These are phyloP conservation scores for Daphne laureola DNA, from an alignment of 441 rosid genomes.

Conservation along the genomic window DNA sequence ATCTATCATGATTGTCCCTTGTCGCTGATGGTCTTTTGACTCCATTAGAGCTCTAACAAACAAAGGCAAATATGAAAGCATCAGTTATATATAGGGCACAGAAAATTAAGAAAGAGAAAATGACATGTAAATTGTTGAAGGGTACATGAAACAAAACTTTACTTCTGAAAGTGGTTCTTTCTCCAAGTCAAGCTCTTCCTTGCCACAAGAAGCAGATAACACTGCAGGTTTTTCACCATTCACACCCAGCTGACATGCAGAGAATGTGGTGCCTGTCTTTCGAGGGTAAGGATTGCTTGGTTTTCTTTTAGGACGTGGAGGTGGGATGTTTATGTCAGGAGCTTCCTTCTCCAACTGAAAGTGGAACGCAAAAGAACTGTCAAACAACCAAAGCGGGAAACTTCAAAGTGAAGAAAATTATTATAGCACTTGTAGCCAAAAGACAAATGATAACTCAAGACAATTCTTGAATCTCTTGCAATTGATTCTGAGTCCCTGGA, in stretches of 20 bases:
- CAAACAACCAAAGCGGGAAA: too few species aligned
- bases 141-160: constrained; percentile 13
- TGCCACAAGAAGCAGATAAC: constrained; percentile 36
- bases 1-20: constrained; percentile 53
- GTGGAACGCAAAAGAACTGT: not conserved
- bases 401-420: too few species aligned
- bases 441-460: too few species aligned
- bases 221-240: constrained; percentile 50
- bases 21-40: constrained; percentile 34
- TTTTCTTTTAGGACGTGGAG: constrained; percentile 98
- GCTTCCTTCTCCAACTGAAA: constrained; percentile 97
- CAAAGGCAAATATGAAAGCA: constrained; percentile 10
- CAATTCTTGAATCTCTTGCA: too few species aligned
- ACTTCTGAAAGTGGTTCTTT: constrained; percentile 63
- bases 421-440: too few species aligned
- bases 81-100: constrained; percentile 9
- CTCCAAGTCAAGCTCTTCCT: constrained; percentile 56
- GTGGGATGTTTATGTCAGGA: constrained; percentile 82
- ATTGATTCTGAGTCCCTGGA: too few species aligned
- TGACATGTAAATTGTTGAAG: constrained; percentile 5
- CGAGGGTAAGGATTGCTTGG: constrained; percentile 96
- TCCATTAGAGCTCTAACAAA: constrained; percentile 39
- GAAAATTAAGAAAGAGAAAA: constrained; percentile 2
- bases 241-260: constrained; percentile 32
- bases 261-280: constrained; percentile 42